A percentile compares a stretch with the other conserved stretches of the same genome.
Conservation (phyloP, 352 stramenopile genomes). For the Aphanomyces euteiches region DNA sequence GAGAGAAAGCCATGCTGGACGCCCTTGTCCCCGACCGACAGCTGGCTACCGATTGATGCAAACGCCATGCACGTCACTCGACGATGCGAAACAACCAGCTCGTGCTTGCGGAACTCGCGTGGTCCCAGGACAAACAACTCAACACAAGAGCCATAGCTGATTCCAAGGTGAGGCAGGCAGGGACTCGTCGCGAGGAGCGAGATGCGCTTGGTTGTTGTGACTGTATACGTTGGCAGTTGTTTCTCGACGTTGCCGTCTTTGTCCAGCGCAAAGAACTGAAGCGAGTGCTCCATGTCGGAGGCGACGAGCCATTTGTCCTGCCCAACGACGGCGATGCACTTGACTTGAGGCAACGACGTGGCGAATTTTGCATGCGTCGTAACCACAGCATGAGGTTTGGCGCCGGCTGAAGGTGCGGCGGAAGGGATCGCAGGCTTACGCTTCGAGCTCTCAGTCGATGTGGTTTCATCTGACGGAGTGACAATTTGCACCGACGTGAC, state of each 20-base stretch:
- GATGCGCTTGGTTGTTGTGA: constrained; percentile 4
- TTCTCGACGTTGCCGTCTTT: background rate
- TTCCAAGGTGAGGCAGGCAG: background rate
- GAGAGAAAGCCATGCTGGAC: constrained; percentile 17
- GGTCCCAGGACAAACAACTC: background rate
- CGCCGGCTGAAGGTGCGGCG: background rate
- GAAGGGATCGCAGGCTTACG: background rate
- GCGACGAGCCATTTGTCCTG: constrained; percentile 14
- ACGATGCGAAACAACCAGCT: background rate
- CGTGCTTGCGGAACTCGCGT: background rate
- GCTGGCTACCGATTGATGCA: background rate
- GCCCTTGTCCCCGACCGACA: constrained; percentile 22
- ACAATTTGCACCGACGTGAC: background rate
- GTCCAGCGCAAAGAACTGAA: constrained; percentile 3
- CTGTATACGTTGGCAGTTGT: constrained; percentile 3
- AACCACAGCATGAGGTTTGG: background rate
- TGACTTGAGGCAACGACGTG: background rate
- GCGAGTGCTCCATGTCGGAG: background rate
- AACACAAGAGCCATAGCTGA: background rate
- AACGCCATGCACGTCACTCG: constrained; percentile 2
- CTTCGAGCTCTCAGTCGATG: background rate
- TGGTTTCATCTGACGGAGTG: background rate
- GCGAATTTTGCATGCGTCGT: background rate
- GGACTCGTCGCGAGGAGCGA: background rate
- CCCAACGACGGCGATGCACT: background rate